Conservation (phyloP, 2,329 filamentous ascomycete species). For the Harringtonia aguacate region DNA sequence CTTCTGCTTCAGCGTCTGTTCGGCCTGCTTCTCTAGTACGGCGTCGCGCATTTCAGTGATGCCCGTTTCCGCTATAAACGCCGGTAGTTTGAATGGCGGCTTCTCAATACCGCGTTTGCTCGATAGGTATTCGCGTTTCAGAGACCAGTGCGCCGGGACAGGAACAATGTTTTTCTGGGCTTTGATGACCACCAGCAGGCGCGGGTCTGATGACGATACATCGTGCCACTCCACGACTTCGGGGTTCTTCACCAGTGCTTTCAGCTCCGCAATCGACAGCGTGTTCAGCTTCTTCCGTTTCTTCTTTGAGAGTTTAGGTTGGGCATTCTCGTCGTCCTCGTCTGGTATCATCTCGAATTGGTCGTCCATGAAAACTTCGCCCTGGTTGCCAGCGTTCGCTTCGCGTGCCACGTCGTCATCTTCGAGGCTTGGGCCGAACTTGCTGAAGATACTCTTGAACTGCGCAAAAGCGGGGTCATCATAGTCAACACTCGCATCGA, state of each 20-base stretch:
- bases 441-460: conserved; percentile 73
- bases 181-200: conserved; percentile 87
- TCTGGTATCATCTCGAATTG: conserved; percentile 81
- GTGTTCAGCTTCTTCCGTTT: conserved; percentile 87
- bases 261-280: conserved; percentile 84
- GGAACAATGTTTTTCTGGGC: conserved; percentile 91
- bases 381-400: conserved; percentile 61
- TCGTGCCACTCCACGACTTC: conserved; percentile 98
- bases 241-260: conserved; percentile 80
- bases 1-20: conserved; percentile 87
- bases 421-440: conserved; percentile 58
- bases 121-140: conserved; percentile 94
- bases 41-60: conserved; percentile 98
- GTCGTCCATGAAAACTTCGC: conserved; percentile 73
- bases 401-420: conserved; percentile 56
- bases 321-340: conserved; percentile 56
- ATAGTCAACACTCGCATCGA: conserved; percentile 39
- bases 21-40: conserved; percentile 88
- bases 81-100: conserved; percentile 80
- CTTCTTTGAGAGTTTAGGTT: conserved; percentile 78
- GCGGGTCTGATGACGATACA: conserved; percentile 79
- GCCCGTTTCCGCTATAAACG: conserved; percentile 94
- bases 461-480: conserved; percentile 72
- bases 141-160: conserved; percentile 85
- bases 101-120: conserved; percentile 97